Base-by-base conservation (phyloP, 176 grass and related monocot species). In the Eremochloa ophiuroides region DNA sequence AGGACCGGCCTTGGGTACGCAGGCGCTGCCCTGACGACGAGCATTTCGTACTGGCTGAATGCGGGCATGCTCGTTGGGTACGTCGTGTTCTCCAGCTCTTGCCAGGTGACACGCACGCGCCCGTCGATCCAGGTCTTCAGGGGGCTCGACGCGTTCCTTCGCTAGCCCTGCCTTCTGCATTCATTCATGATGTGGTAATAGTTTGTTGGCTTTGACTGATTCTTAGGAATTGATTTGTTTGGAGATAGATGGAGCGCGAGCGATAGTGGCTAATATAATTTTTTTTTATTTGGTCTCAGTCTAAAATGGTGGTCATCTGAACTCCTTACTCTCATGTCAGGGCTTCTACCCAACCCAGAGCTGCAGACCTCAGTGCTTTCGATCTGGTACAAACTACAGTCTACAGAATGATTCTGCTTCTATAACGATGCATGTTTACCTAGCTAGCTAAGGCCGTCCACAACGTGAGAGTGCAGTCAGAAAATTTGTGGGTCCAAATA, bases 111-210 rank as follows among this genome's bases (percentile, higher is more conserved):
- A 15, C 84, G 86, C 40, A 74, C 76, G 1, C 82, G 71, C 18
- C 65, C 86, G 3, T 75, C 94, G 7, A 77, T 64, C 22, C 84
- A 91, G 18, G 87, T 88, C 31, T 93, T 87, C 70, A 87, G 20
- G 75, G 90, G 86, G 44, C 53, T 94, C 12, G 71, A 44, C 15
- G 78, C 74, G 43, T 98, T 98, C 87, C 26, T 98, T 27, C 81
- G 88, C 41, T 98, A 28, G 95, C 95, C 15, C 58, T 98, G 62
- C 95, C 92, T 20, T 87, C 90, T 71, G 95, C 95, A 26, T 16
- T n/a, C n/a, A n/a, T n/a, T 98, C 16, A 98, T 98, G 95, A 85
- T 93, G 62, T 97, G 95, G 95, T 80, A n/a, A n/a, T n/a, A n/a
- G n/a, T n/a, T n/a, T n/a, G n/a, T n/a, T n/a, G n/a, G n/a, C n/a